phyloP scores from a whole-genome alignment of 352 stramenopile genomes.

The Phytophthora pseudosyringae region DNA sequence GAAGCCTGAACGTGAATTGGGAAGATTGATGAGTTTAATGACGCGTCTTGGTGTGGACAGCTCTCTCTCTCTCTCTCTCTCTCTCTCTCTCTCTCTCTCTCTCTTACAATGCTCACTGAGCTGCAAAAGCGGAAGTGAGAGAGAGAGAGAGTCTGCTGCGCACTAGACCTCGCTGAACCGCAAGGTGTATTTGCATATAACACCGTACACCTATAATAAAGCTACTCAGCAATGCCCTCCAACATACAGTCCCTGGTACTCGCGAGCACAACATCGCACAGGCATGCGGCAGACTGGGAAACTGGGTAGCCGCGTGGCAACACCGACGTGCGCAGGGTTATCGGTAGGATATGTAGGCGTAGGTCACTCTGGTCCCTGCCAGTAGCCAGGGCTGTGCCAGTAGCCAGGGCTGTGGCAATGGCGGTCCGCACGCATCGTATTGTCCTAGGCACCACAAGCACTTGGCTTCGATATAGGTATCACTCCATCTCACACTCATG shows the following conservation, averaged over 20 bases:
- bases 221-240: slow-evolving; percentile 5
- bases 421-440: too few species aligned
- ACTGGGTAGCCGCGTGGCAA: background rate
- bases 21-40: too few species aligned
- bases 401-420: too few species aligned
- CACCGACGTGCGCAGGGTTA: background rate
- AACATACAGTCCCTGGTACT: background rate
- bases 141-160: slow-evolving; percentile 1
- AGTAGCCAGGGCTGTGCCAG: too few species aligned
- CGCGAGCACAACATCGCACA: background rate
- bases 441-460: too few species aligned
- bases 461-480: too few species aligned
- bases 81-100: background rate
- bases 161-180: background rate
- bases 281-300: background rate
- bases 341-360: background rate
- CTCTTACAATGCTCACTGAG: slow-evolving; percentile 10
- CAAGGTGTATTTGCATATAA: background rate
- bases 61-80: background rate
- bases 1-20: too few species aligned
- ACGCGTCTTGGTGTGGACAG: too few species aligned
- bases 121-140: slow-evolving; percentile 9
- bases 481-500: too few species aligned
- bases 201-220: background rate
- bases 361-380: too few species aligned